These are phyloP conservation scores for Dothiorella sarmentorum DNA, from an alignment of 2,329 filamentous ascomycete species.

Conservation along the genomic window DNA sequence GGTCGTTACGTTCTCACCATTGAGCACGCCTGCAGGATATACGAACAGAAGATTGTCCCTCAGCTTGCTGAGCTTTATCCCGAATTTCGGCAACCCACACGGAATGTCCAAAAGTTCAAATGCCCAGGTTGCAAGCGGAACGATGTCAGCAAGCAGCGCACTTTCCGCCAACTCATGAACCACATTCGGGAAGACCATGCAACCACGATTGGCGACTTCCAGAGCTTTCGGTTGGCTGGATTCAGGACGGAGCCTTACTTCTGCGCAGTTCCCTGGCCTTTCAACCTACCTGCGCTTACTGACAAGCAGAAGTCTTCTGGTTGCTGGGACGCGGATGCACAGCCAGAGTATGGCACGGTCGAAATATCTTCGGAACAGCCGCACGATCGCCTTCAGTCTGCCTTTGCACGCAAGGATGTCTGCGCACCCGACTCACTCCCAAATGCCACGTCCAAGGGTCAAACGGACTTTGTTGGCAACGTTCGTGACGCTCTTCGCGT, in stretches of 20 bases:
- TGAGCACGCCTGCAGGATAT: conserved; percentile 32
- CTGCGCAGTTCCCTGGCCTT: conserved; percentile 29
- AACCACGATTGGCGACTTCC: conserved; percentile 24
- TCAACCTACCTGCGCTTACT: conserved; percentile 31
- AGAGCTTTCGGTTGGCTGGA: conserved; percentile 23
- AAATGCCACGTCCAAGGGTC: not conserved
- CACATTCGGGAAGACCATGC: conserved; percentile 30
- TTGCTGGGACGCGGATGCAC: conserved; percentile 27
- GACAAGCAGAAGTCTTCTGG: conserved; percentile 26
- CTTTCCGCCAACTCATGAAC: conserved; percentile 26
- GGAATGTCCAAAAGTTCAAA: conserved; percentile 24
- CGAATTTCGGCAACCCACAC: conserved; percentile 1
- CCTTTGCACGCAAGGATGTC: conserved; percentile 20
- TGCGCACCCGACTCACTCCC: not conserved
- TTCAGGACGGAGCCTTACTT: conserved; percentile 5
- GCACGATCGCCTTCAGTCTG: conserved; percentile 18
- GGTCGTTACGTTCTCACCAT: conserved; percentile 29
- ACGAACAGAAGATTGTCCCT: conserved; percentile 26
- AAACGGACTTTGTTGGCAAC: conserved; percentile 24
- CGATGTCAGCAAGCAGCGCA: conserved; percentile 23
- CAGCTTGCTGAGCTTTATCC: conserved; percentile 18
- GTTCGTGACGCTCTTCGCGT: conserved; percentile 24
- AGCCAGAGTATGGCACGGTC: conserved; percentile 10
- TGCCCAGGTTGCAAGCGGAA: conserved; percentile 30
- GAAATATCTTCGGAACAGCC: not conserved